phyloP scores from a whole-genome alignment of 208 protist species.

The Porcisia hertigi region DNA sequence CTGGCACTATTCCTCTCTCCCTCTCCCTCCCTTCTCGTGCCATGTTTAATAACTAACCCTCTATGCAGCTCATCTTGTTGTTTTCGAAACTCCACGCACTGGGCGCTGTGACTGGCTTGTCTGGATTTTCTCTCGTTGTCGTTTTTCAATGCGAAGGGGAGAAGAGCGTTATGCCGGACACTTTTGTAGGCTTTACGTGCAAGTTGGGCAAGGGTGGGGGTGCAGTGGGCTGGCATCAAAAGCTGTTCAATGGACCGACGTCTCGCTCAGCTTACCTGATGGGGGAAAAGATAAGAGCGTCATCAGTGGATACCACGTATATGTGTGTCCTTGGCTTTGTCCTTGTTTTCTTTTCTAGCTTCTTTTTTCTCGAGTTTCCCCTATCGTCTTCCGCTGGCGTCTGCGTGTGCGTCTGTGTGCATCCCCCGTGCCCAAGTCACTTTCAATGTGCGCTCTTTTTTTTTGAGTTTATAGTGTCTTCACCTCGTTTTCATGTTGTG shows the following conservation, averaged over 20 bases:
- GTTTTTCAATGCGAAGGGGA: neutral
- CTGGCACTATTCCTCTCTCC: neutral
- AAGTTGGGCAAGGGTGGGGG: neutral
- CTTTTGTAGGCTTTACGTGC: neutral
- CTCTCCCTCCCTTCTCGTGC: neutral
- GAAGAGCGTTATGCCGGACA: neutral
- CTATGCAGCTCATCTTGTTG: neutral
- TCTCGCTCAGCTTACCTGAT: neutral
- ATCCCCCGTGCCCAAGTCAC: neutral
- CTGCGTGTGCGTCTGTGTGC: conserved; percentile 12
- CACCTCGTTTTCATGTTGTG: neutral
- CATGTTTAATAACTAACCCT: neutral
- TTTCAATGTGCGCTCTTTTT: neutral
- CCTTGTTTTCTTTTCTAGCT: neutral
- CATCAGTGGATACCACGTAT: neutral
- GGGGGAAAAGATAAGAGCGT: neutral
- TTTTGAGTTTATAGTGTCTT: conserved; percentile 19
- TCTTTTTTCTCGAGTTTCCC: neutral
- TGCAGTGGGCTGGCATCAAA: neutral
- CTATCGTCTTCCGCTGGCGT: neutral
- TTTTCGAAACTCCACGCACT: neutral
- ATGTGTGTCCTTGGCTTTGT: neutral
- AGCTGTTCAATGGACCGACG: neutral
- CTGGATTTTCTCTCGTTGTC: neutral
- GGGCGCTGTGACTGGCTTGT: too few relatives aligned